These are phyloP conservation scores for Umbelopsis sp. DNA, from an alignment of 371 early-diverging fungal species.

Conservation along the genomic window DNA sequence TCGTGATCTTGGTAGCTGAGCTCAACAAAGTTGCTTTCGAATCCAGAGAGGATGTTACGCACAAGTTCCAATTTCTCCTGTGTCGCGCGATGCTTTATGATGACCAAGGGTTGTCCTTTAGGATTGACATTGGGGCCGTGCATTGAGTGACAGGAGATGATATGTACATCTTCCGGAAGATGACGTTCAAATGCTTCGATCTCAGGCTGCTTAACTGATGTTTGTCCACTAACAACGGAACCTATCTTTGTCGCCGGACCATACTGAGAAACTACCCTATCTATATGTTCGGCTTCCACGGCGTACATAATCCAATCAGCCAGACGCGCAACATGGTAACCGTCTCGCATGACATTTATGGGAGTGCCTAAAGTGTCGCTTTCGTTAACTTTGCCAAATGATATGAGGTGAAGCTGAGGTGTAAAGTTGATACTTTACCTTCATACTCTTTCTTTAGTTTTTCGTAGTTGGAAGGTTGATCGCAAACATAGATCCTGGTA, in stretches of 20 bases:
- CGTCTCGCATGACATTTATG: constrained; percentile 78
- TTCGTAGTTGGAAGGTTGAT: constrained; percentile 76
- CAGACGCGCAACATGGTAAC: constrained; percentile 79
- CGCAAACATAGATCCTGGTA: constrained; percentile 82
- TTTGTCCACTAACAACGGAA: constrained; percentile 87
- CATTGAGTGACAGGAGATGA: constrained; percentile 91
- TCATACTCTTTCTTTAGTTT: constrained; percentile 62
- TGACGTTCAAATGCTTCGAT: constrained; percentile 85
- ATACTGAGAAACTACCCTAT: constrained; percentile 76
- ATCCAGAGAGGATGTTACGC: constrained; percentile 67
- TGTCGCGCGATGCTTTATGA: constrained; percentile 78
- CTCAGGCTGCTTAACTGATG: constrained; percentile 95
- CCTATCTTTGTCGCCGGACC: constrained; percentile 93
- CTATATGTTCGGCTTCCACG: constrained; percentile 90
- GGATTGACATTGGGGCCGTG: constrained; percentile 93
- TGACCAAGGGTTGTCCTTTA: constrained; percentile 82
- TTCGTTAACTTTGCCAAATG: background rate
- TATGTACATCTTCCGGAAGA: constrained; percentile 87
- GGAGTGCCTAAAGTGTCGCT: constrained; percentile 39
- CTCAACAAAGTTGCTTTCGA: constrained; percentile 82
- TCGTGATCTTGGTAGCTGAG: constrained; percentile 88
- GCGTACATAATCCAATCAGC: constrained; percentile 94
- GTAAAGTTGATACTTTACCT: constrained; percentile 36
- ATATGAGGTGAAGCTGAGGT: background rate
- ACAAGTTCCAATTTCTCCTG: constrained; percentile 66